A percentile compares a stretch with the other conserved stretches of the same genome.
Evolutionary conservation across 306 rosid species (phyloP).

Genomic region (Arachis hypogaea): DNA sequence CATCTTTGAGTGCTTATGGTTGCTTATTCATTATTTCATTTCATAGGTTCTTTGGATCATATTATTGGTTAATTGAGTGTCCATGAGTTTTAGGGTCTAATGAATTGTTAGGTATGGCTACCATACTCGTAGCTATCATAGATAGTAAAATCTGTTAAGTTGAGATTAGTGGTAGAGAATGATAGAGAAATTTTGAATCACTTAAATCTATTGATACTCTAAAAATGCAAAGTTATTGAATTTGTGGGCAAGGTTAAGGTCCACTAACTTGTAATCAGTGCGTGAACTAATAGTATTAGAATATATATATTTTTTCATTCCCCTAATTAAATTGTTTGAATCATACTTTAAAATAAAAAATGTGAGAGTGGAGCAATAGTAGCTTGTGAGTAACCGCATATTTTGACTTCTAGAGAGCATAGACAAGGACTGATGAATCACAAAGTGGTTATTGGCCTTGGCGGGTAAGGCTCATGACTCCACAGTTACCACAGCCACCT

Average conservation of each 20-base stretch:
- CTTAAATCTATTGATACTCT: no score
- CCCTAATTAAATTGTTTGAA: slow-evolving; percentile 19
- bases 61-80: slow-evolving; percentile 1
- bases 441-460: slow-evolving; percentile 27
- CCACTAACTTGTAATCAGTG: slow-evolving; percentile 28
- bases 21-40: background rate
- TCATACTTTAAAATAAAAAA: slow-evolving; percentile 26
- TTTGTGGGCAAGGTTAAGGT: slow-evolving; percentile 11
- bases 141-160: background rate
- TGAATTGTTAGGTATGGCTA: background rate
- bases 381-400: slow-evolving; percentile 30
- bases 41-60: background rate
- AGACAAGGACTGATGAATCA: slow-evolving; percentile 26
- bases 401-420: slow-evolving; percentile 33
- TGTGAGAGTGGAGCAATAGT: slow-evolving; percentile 39
- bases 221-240: background rate
- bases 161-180: slow-evolving; percentile 12
- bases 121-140: background rate
- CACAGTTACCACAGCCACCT: slow-evolving; percentile 31
- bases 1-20: slow-evolving; percentile 6
- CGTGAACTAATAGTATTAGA: slow-evolving; percentile 18
- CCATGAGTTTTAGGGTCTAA: background rate
- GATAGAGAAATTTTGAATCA: background rate
- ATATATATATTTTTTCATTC: background rate
- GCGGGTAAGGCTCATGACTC: slow-evolving; percentile 38